Percentiles rank a stretch among this genome's conserved stretches.
These are phyloP conservation scores for Sporopachydermia lactativora DNA, from an alignment of 805 yeast genomes.

Conservation along the genomic window DNA sequence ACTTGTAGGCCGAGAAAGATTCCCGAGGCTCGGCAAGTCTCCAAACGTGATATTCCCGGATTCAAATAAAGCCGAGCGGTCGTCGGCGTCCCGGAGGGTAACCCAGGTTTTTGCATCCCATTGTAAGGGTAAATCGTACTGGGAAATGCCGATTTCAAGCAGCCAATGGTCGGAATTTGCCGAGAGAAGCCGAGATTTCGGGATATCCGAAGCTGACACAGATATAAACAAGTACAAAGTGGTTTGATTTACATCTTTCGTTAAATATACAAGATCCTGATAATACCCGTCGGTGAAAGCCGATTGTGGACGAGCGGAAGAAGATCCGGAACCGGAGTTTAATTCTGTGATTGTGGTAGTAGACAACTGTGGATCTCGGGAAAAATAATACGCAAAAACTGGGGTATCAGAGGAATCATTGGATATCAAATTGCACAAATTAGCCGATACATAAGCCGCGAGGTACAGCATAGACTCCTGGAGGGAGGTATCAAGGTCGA, in stretches of 20 bases:
- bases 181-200: not conserved
- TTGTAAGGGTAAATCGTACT: conserved; percentile 46
- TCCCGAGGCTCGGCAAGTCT: not conserved
- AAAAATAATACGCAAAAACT: not conserved
- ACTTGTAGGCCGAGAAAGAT: not conserved
- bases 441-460: not conserved
- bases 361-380: not conserved
- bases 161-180: conserved; percentile 28
- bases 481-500: not conserved
- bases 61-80: conserved; percentile 44
- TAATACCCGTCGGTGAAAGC: not conserved
- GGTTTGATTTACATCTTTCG: not conserved
- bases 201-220: not conserved
- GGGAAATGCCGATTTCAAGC: conserved; percentile 55
- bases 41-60: not conserved
- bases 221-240: not conserved
- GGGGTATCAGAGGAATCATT: not conserved
- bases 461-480: not conserved
- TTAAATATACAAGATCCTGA: not conserved
- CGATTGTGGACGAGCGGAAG: not conserved
- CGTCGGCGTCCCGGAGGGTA: conserved; percentile 54
- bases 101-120: conserved; percentile 52
- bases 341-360: too few species aligned
- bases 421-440: not conserved
- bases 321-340: not conserved